A percentile compares a stretch with the other conserved stretches of the same genome.
Conservation (phyloP, 805 yeast genomes). For the Cyberlindnera subsufficiens region DNA sequence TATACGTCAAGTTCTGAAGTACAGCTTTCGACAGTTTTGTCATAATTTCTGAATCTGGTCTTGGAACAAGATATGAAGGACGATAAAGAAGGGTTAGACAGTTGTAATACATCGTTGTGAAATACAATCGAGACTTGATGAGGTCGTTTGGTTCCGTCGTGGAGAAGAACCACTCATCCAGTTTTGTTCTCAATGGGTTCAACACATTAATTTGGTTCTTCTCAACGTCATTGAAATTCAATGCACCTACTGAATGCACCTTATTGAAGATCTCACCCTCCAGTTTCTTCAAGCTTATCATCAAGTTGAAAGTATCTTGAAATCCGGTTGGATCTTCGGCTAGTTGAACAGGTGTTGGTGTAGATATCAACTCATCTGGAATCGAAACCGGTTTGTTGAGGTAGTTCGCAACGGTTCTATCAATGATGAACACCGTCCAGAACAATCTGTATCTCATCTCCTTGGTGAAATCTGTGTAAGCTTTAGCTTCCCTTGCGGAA, state of each 20-base stretch:
- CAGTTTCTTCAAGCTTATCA: constrained; percentile 40
- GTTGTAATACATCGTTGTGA: constrained; percentile 39
- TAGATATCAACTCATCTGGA: constrained; percentile 45
- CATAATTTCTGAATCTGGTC: constrained; percentile 34
- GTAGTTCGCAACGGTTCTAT: constrained; percentile 42
- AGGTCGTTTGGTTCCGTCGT: constrained; percentile 7
- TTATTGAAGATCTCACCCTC: constrained; percentile 42
- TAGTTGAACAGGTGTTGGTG: constrained; percentile 36
- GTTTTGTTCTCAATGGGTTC: constrained; percentile 14
- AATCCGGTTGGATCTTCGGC: constrained; percentile 34
- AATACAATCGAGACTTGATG: constrained; percentile 6
- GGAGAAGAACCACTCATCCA: constrained; percentile 32
- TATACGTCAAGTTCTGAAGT: constrained; percentile 38
- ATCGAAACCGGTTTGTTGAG: constrained; percentile 47
- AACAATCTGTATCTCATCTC: constrained; percentile 40
- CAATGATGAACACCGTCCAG: constrained; percentile 43
- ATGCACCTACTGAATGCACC: constrained; percentile 41
- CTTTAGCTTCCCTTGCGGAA: constrained; percentile 3
- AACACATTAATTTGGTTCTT: constrained; percentile 9
- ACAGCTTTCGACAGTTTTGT: constrained; percentile 41
- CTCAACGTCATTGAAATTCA: constrained; percentile 18
- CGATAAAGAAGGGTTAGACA: constrained; percentile 41
- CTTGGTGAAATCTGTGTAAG: constrained; percentile 20
- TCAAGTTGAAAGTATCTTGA: constrained; percentile 34
- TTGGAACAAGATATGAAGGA: constrained; percentile 43